Conservation (phyloP, 441 rosid species). For the Cnidoscolus chayamansa region DNA sequence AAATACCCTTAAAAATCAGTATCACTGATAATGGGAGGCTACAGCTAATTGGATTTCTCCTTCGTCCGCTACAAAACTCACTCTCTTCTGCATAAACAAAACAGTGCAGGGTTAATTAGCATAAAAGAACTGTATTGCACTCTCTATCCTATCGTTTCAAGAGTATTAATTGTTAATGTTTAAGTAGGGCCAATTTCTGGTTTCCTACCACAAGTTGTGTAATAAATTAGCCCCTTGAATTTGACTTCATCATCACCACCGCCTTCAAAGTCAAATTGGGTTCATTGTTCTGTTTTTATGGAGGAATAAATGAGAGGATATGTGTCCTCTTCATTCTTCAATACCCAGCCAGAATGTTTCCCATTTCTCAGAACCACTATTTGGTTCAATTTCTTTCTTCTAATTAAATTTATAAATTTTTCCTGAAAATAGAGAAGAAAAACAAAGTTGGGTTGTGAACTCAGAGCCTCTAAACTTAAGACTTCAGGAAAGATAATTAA, state of each 20-base stretch:
- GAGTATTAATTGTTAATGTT: too few species aligned
- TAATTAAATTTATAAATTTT: too few species aligned
- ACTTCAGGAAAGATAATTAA: background rate
- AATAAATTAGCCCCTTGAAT: background rate
- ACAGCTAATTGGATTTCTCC: slow-evolving; percentile 48
- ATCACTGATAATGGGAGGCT: slow-evolving; percentile 28
- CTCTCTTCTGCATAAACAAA: slow-evolving; percentile 58
- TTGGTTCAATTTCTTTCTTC: too few species aligned
- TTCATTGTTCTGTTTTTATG: background rate
- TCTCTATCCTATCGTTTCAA: too few species aligned
- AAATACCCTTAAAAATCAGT: too few species aligned
- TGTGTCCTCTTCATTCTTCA: background rate
- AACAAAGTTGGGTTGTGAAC: background rate
- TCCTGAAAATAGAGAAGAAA: too few species aligned
- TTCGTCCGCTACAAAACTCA: slow-evolving; percentile 58
- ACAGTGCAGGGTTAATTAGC: too few species aligned
- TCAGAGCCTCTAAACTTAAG: background rate
- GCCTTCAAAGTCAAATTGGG: background rate
- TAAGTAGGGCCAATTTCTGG: too few species aligned
- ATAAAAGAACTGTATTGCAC: too few species aligned
- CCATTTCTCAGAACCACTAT: too few species aligned
- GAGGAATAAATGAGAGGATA: background rate
- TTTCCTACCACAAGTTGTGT: background rate
- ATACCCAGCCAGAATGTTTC: too few species aligned
- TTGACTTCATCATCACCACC: background rate